Conservation (phyloP, 345 rosid genomes). For the Hibiscus trionum region DNA sequence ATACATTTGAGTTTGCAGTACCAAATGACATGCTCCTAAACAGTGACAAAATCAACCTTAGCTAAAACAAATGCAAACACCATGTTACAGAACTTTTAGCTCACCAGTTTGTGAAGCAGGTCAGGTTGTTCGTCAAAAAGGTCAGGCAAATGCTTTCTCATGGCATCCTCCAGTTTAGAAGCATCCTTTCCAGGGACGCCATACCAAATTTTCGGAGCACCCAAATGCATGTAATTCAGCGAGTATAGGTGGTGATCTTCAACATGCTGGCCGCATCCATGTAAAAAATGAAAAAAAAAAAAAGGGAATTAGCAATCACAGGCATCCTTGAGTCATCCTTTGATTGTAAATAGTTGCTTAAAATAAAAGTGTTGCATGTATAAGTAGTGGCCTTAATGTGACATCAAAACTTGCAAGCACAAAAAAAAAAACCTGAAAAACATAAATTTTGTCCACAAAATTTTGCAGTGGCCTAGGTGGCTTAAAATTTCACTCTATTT, state of each 20-base stretch:
- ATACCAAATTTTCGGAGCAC: conserved; percentile 96
- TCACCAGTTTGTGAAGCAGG: conserved; percentile 94
- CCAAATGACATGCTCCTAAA: background rate
- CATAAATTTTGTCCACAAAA: background rate
- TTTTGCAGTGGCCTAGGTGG: background rate
- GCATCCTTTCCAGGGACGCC: conserved; percentile 85
- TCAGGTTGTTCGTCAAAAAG: conserved; percentile 98
- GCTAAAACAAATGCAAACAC: background rate
- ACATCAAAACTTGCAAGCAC: background rate
- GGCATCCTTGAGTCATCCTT: background rate
- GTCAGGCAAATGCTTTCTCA: conserved; percentile 90
- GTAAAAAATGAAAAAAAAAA: conserved; percentile 13
- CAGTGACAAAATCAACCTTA: background rate
- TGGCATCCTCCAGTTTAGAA: conserved; percentile 71
- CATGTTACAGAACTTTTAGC: conserved; percentile 22
- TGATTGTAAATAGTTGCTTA: background rate
- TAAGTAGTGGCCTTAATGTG: background rate
- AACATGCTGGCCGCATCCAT: conserved; percentile 62
- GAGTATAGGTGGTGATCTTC: conserved; percentile 99
- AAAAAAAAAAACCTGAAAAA: background rate
- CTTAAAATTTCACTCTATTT: background rate
- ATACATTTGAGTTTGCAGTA: background rate
- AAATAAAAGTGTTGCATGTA: background rate
- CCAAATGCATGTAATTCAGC: conserved; percentile 94
- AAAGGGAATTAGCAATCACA: conserved; percentile 8